phyloP scores from a whole-genome alignment of 2,329 filamentous ascomycete genomes.

The Fusarium mundagurra region DNA sequence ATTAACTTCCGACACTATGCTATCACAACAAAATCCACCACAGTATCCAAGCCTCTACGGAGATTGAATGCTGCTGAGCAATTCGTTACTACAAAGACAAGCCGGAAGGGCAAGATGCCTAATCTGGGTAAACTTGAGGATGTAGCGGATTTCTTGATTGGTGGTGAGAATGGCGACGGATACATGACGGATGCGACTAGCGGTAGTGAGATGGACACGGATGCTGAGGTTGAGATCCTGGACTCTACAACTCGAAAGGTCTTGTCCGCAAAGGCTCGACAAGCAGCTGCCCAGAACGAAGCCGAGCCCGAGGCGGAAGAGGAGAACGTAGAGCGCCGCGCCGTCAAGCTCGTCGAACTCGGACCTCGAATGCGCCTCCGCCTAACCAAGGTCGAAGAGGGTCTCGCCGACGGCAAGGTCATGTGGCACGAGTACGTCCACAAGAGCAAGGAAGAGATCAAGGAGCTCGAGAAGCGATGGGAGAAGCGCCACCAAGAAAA shows the following conservation, averaged over 20 bases:
- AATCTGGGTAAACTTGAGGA: slow-evolving; percentile 92
- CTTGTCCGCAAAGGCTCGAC: slow-evolving; percentile 61
- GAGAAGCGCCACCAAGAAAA: slow-evolving; percentile 81
- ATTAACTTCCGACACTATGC: slow-evolving; percentile 93
- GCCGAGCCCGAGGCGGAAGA: slow-evolving; percentile 59
- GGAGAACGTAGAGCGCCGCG: slow-evolving; percentile 79
- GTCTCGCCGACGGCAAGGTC: slow-evolving; percentile 85
- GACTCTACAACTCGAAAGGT: slow-evolving; percentile 72
- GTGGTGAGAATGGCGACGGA: slow-evolving; percentile 76
- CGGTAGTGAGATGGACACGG: slow-evolving; percentile 91
- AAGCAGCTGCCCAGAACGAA: slow-evolving; percentile 51
- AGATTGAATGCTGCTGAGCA: slow-evolving; percentile 88
- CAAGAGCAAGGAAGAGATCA: slow-evolving; percentile 82
- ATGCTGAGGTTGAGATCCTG: slow-evolving; percentile 91
- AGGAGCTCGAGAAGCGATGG: slow-evolving; percentile 85
- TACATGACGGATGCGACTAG: slow-evolving; percentile 89
- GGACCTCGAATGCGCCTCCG: slow-evolving; percentile 90
- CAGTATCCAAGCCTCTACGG: slow-evolving; percentile 84
- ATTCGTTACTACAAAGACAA: slow-evolving; percentile 68
- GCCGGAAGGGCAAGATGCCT: slow-evolving; percentile 76
- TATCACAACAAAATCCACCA: slow-evolving; percentile 88
- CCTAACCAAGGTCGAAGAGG: slow-evolving; percentile 96
- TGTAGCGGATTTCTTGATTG: slow-evolving; percentile 93
- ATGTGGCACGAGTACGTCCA: slow-evolving; percentile 98
- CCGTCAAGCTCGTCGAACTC: slow-evolving; percentile 90